Evolutionary conservation across 192 early-diverging fungal genomes (phyloP), one percentile per base, ranked within the genome.

Genomic region (Phycomyces blakesleeanus): DNA sequence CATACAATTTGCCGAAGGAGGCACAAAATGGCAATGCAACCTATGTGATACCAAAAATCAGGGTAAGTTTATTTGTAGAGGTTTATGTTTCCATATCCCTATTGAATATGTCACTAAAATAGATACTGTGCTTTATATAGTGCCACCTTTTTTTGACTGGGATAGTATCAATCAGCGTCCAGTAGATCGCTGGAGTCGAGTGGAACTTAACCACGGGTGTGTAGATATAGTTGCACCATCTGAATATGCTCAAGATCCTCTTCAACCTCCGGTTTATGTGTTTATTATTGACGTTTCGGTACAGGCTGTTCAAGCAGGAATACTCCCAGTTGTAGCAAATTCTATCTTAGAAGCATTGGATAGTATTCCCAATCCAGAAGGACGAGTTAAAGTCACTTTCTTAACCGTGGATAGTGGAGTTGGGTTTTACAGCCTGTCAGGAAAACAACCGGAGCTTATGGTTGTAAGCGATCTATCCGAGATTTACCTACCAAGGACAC

Each of bases 11-110:
- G 84, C 90, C 1, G 96, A 98, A 59, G 91, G 93, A 49, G 96
- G 96, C 10, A 86, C 90, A 37, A 81, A 91, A 57, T 98, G 96
- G 96, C 87, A 89, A 74, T 98, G 96, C 67, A 96, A 95, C 70
- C 75, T 97, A 76, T 98, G 96, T 73, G 86, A 82, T 40, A 76
- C 92, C 27, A 83, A 81, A 65, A 96, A 96, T 66, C 91, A 97
- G 64, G 87, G 89, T 88, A 64, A 61, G 51, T 63, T 55, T 56
- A 5, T 14, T 8, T 25, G 51, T 11, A n/a, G 27, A 26, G 14
- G 15, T 12, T 7, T 3, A 44, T 55, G 14, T 5, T 16, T n/a
- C n/a, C n/a, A n/a, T n/a, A n/a, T n/a, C n/a, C n/a, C n/a, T n/a
- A n/a, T n/a, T n/a, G n/a, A n/a, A n/a, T n/a, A n/a, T n/a, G n/a